Conservation (phyloP, 331 rosid genomes). For the Quercus lobata region DNA sequence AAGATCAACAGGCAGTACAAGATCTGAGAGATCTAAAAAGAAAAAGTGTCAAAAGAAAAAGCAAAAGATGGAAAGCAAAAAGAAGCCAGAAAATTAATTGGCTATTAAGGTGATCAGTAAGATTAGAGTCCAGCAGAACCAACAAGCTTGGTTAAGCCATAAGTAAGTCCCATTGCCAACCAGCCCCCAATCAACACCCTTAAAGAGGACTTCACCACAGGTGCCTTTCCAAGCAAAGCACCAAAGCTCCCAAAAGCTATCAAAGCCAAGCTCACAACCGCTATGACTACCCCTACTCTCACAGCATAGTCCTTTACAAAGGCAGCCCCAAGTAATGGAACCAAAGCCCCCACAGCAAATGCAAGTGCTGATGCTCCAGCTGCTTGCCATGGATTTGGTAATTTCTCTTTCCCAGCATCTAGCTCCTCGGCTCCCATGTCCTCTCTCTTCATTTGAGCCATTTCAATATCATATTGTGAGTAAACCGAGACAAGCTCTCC, state of each 20-base stretch:
- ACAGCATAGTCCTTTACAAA: slow-evolving; percentile 44
- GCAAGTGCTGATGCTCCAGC: slow-evolving; percentile 53
- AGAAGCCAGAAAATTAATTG: neutral
- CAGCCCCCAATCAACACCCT: slow-evolving; percentile 62
- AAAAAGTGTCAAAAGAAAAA: no score
- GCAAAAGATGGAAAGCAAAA: no score
- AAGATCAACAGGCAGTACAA: no score
- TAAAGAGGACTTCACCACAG: slow-evolving; percentile 28
- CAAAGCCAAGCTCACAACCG: slow-evolving; percentile 55
- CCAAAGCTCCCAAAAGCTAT: slow-evolving; percentile 39
- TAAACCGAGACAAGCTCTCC: slow-evolving; percentile 67
- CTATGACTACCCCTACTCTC: slow-evolving; percentile 51
- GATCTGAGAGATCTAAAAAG: no score
- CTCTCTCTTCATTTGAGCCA: slow-evolving; percentile 45
- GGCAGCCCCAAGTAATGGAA: slow-evolving; percentile 50
- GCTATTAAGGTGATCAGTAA: no score
- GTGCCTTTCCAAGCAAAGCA: slow-evolving; percentile 48
- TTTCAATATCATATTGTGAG: slow-evolving; percentile 52
- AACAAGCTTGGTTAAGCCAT: slow-evolving; percentile 49
- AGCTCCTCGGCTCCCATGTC: neutral
- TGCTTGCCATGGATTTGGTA: slow-evolving; percentile 51
- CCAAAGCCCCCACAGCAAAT: slow-evolving; percentile 44
- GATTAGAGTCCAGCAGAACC: slow-evolving; percentile 20
- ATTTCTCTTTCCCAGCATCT: slow-evolving; percentile 8
- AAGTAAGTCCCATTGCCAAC: slow-evolving; percentile 60